These are phyloP conservation scores for Amyloporia xantha DNA, from an alignment of 768 basidiomycete genomes.

Conservation along the genomic window DNA sequence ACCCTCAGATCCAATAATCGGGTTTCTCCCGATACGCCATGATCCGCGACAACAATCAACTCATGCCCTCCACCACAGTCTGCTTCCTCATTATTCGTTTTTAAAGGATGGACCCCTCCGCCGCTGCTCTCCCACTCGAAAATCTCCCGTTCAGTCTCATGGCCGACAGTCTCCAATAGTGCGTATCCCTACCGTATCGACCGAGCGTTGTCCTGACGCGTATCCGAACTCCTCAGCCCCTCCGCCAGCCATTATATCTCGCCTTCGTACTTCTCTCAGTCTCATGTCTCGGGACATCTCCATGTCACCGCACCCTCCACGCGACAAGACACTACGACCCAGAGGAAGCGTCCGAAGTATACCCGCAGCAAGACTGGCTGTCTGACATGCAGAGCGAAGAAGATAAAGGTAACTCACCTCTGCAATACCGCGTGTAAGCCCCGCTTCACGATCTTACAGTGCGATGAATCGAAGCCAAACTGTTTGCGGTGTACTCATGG, in stretches of 20 bases:
- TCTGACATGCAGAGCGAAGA: conserved; percentile 87
- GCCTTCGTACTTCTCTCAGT: conserved; percentile 16
- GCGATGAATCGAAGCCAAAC: conserved; percentile 84
- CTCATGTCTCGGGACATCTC: conserved; percentile 36
- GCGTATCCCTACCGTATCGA: conserved; percentile 10
- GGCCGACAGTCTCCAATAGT: conserved; percentile 30
- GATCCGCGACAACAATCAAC: conserved; percentile 30
- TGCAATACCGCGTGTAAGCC: neutral
- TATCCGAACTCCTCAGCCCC: conserved; percentile 16
- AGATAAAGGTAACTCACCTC: conserved; percentile 85
- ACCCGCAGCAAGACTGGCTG: conserved; percentile 94
- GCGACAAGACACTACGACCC: conserved; percentile 43
- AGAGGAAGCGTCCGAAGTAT: conserved; percentile 85
- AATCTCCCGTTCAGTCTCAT: conserved; percentile 22
- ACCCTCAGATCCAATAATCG: conserved; percentile 21
- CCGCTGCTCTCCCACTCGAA: conserved; percentile 20
- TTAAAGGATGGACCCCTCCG: conserved; percentile 23
- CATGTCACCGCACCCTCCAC: conserved; percentile 45
- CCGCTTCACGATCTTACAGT: conserved; percentile 37
- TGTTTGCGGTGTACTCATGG: conserved; percentile 85
- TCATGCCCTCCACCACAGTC: conserved; percentile 14
- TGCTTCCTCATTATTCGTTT: conserved; percentile 16
- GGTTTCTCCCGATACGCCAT: conserved; percentile 28
- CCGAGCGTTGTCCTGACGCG: neutral
- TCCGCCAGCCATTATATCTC: conserved; percentile 22